Evolutionary conservation across 192 early-diverging fungal genomes (phyloP).

Genomic region (Podila horticola): DNA sequence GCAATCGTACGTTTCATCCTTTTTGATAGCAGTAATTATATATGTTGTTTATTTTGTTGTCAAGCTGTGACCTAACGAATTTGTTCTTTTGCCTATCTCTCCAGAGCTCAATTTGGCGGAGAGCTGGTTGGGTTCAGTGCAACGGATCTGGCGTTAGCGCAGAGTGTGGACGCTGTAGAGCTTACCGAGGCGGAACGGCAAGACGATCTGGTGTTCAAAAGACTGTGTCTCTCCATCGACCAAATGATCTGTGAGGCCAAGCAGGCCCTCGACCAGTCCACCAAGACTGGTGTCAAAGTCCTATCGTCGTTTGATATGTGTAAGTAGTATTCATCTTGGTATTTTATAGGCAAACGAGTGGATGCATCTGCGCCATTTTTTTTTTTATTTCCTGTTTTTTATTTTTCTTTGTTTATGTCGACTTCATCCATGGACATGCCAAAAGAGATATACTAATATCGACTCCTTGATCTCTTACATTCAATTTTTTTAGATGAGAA

Average conservation of each 20-base stretch:
- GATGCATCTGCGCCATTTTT: no score
- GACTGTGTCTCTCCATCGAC: conserved; percentile 41
- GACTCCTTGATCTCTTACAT: not conserved
- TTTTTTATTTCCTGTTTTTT: no score
- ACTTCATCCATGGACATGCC: no score
- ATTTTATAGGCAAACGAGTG: not conserved
- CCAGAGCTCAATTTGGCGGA: conserved; percentile 37
- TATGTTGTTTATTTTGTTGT: conserved; percentile 1
- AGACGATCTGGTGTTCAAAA: conserved; percentile 37
- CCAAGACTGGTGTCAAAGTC: conserved; percentile 43
- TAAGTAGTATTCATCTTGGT: conserved; percentile 21
- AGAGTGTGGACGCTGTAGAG: conserved; percentile 15
- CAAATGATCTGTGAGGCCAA: conserved; percentile 47
- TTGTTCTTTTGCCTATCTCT: not conserved
- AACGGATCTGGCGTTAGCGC: conserved; percentile 15
- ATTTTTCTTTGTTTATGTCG: not conserved
- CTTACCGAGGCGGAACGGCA: conserved; percentile 41
- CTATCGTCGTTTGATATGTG: conserved; percentile 45
- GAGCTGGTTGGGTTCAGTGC: conserved; percentile 18
- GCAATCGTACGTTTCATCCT: conserved; percentile 31
- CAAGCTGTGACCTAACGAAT: not conserved
- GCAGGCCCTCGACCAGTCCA: conserved; percentile 42
- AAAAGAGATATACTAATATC: no score
- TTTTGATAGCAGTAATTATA: not conserved
- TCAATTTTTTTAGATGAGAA: conserved; percentile 1